Conservation (phyloP, 2,329 filamentous ascomycete species). For the Metarhizium humberi region DNA sequence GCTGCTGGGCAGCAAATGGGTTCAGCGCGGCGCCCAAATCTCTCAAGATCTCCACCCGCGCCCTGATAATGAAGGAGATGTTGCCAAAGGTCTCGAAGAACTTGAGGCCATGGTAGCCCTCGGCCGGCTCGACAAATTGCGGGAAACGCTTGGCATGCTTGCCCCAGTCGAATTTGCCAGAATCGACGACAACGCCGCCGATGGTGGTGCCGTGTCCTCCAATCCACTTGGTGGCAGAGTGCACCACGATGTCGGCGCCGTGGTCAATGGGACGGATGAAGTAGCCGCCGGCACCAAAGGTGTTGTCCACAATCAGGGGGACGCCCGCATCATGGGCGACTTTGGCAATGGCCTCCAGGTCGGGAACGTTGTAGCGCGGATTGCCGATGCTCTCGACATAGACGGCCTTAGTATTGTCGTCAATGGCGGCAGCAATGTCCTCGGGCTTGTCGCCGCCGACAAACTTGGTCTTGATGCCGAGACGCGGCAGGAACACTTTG, state of each 20-base stretch:
- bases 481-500: slow-evolving; percentile 79
- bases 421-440: slow-evolving; percentile 73
- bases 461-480: slow-evolving; percentile 85
- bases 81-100: slow-evolving; percentile 90
- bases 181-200: slow-evolving; percentile 76
- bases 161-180: slow-evolving; percentile 91
- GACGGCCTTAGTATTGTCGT: slow-evolving; percentile 87
- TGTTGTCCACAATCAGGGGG: slow-evolving; percentile 75
- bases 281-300: slow-evolving; percentile 88
- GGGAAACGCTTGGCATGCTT: slow-evolving; percentile 78
- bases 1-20: slow-evolving; percentile 87
- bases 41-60: slow-evolving; percentile 81
- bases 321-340: slow-evolving; percentile 62
- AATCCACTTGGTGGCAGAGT: slow-evolving; percentile 96
- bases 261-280: slow-evolving; percentile 80
- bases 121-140: slow-evolving; percentile 80
- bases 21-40: slow-evolving; percentile 77
- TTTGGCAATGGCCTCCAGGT: slow-evolving; percentile 79
- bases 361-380: slow-evolving; percentile 85
- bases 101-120: slow-evolving; percentile 86
- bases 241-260: slow-evolving; percentile 87
- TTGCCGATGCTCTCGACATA: slow-evolving; percentile 93
- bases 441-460: slow-evolving; percentile 70
- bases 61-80: slow-evolving; percentile 73
- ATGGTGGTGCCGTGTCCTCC: slow-evolving; percentile 92